phyloP scores from a whole-genome alignment of 306 rosid species.

The Styphnolobium japonicum region DNA sequence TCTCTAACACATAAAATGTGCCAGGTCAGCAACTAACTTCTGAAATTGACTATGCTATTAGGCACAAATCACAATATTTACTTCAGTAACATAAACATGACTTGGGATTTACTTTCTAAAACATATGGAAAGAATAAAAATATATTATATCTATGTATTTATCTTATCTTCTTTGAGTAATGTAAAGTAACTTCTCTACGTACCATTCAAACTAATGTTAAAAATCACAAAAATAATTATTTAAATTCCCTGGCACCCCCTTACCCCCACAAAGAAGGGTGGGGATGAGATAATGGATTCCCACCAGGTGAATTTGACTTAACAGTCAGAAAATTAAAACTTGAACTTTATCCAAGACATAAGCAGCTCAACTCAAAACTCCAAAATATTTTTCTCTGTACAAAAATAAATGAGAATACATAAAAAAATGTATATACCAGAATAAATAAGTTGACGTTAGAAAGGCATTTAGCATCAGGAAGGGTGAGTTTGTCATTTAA shows the following conservation, averaged over 20 bases:
- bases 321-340: neutral
- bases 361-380: neutral
- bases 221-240: neutral
- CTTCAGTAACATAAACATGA: neutral
- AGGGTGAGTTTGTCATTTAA: constrained; percentile 54
- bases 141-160: neutral
- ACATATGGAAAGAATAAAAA: neutral
- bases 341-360: neutral
- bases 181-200: neutral
- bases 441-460: constrained; percentile 56
- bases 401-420: neutral
- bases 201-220: neutral
- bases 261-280: neutral
- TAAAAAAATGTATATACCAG: constrained; percentile 50
- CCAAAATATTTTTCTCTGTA: neutral
- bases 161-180: neutral
- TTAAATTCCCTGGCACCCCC: neutral
- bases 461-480: constrained; percentile 54
- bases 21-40: neutral
- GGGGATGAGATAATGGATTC: neutral
- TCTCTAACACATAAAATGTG: too few relatives aligned
- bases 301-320: neutral
- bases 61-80: neutral
- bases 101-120: neutral
- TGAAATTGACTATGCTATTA: neutral